Evolutionary conservation across 495 filamentous ascomycete genomes (phyloP).

Genomic region (Cercophora newfieldiana): DNA sequence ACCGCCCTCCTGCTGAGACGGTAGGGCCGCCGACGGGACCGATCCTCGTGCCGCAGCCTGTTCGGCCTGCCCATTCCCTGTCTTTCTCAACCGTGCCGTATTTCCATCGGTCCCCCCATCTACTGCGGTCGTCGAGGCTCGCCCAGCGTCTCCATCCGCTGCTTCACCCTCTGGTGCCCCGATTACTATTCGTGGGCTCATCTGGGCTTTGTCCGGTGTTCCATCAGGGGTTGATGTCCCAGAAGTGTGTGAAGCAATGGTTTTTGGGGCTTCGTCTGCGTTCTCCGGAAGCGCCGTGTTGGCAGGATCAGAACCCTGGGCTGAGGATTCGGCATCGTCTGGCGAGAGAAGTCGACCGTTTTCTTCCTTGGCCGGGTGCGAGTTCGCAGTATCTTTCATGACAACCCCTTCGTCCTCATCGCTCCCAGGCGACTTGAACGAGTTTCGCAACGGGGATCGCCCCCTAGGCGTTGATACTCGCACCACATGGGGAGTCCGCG

Average conservation of each 20-base stretch:
- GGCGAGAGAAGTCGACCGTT: not conserved
- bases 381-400: slow-evolving; percentile 20
- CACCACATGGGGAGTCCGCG: slow-evolving; percentile 13
- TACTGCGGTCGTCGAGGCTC: not conserved
- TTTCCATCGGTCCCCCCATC: not conserved
- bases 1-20: slow-evolving; percentile 15
- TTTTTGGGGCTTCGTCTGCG: not conserved
- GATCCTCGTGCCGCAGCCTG: slow-evolving; percentile 15
- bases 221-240: not conserved
- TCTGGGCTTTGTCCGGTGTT: not conserved
- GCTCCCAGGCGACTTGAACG: slow-evolving; percentile 8
- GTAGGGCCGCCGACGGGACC: slow-evolving; percentile 12
- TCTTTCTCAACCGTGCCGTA: slow-evolving; percentile 16
- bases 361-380: slow-evolving; percentile 11
- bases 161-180: not conserved
- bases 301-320: not conserved
- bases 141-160: not conserved
- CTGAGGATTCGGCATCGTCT: not conserved
- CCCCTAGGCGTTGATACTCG: slow-evolving; percentile 25
- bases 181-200: slow-evolving; percentile 22
- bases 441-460: slow-evolving; percentile 8
- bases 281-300: not conserved
- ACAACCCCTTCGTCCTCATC: slow-evolving; percentile 38
- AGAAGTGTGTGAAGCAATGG: not conserved
- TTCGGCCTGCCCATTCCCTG: slow-evolving; percentile 9